These are phyloP conservation scores for Neurospora sp. DNA, from an alignment of 495 filamentous ascomycete species.

Conservation along the genomic window DNA sequence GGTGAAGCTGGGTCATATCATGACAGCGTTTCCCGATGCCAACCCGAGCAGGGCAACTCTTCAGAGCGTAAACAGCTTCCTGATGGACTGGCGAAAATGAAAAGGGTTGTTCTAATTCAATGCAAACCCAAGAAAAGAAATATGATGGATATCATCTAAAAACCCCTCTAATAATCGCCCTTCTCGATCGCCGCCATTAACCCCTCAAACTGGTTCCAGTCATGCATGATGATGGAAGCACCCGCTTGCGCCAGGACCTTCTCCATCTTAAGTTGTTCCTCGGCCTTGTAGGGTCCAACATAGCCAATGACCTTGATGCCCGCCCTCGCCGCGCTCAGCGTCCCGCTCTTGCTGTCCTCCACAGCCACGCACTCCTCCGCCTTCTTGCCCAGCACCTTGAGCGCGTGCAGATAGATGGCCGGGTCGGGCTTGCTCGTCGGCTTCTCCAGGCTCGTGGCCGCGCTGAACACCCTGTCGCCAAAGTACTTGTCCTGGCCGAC, in stretches of 20 bases:
- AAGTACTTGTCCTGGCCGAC: slow-evolving; percentile 75
- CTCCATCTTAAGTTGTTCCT: slow-evolving; percentile 64
- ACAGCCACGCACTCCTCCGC: slow-evolving; percentile 71
- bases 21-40: slow-evolving; percentile 58
- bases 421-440: slow-evolving; percentile 91
- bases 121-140: neutral
- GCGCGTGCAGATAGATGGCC: slow-evolving; percentile 79
- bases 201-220: slow-evolving; percentile 74
- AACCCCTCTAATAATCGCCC: slow-evolving; percentile 11
- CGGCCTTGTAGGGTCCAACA: slow-evolving; percentile 68
- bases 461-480: slow-evolving; percentile 68
- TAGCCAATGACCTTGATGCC: slow-evolving; percentile 77
- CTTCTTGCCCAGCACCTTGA: slow-evolving; percentile 63
- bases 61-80: slow-evolving; percentile 77
- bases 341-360: slow-evolving; percentile 85
- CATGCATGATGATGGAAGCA: slow-evolving; percentile 65
- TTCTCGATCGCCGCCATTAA: slow-evolving; percentile 58
- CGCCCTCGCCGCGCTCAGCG: slow-evolving; percentile 71
- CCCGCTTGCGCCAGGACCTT: slow-evolving; percentile 59
- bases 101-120: neutral
- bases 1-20: slow-evolving; percentile 66
- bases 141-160: slow-evolving; percentile 3
- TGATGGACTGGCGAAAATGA: slow-evolving; percentile 51
- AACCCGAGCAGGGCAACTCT: slow-evolving; percentile 75
- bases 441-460: slow-evolving; percentile 64